Base-by-base conservation (phyloP, 2,329 filamentous ascomycete species). In the Pseudocercospora vitis region DNA sequence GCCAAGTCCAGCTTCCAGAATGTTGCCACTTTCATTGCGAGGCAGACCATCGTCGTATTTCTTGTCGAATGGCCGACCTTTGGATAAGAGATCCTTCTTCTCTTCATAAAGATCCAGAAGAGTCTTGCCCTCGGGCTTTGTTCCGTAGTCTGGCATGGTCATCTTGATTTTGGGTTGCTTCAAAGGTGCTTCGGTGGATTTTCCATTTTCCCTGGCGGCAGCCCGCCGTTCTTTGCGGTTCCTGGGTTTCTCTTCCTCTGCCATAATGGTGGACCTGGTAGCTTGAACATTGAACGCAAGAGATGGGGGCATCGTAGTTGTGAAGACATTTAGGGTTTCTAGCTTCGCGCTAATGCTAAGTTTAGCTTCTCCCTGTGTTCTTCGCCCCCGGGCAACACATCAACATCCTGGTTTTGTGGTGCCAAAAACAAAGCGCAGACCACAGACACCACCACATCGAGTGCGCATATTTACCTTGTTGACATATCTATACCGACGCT, bases 41-140 rank as follows among this genome's bases (percentile, higher is more conserved):
- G 62, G 61, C 1, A 61, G 48, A 8, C 65, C 67, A 48, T 70
- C 66, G 7, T 58, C 55, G 35, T 70, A 60, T 12, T 67, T 63
- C 75, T 69, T 78, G 71, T 50, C 75, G 72, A 69, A 84, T 75
- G 61, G 87, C 73, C 67, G 82, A 68, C 60, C 68, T 57, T 71
- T 65, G 48, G 71, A 63, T 12, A 79, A 68, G 28, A 75, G 68
- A 18, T 65, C 64, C 56, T 76, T 74, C 47, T 81, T 79, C 59
- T 89, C 80, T 49, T 86, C 78, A 55, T 88, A 88, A 24, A 91
- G 68, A 52, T 91, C 78, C 54, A 91, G 77, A n/a, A 94, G 77
- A 0, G 88, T 92, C 69, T 86, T 80, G 37, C 83, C 78, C 63
- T 76, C 76, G 6, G 78, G 85, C 1, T 71, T 80, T 47, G 82